Evolutionary conservation across 2,329 filamentous ascomycete genomes (phyloP), one percentile per base, ranked within the genome.

Genomic region (Parascedosporium putredinis): DNA sequence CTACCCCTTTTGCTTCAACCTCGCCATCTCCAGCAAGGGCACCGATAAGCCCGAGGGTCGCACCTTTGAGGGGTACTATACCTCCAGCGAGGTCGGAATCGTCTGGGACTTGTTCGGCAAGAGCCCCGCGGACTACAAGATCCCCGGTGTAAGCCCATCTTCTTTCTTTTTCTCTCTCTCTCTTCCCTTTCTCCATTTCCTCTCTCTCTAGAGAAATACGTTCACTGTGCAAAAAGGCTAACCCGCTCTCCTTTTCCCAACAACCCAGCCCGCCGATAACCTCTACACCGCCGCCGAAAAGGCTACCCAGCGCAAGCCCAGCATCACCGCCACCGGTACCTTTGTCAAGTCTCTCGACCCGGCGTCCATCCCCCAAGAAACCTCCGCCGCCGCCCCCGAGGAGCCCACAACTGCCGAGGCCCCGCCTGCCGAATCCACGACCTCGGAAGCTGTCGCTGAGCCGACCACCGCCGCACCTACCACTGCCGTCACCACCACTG

Each of bases 1-100:
- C 52, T 76, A 76, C 55, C 72, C 73, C 3, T 69, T 73, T 58
- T 76, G 73, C 57, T 62, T 73, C 52, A 74, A 74, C 52, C 58
- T 75, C 22, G 62, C 67, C 51, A 66, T 75, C 38, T 66, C 62
- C 34, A 70, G 70, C 3, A 61, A 60, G n/a, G 65, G 66, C 12
- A 45, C 24, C 20, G 43, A 45, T 16, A 23, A 45, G 6, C 45
- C 45, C 4, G 27, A 27, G 16, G 45, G 45, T 16, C 22, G 24
- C 12, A 7, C 45, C 16, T 27, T 31, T 9, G 22, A 33, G 18
- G 27, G 29, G 12, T 47, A 29, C 16, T 47, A 47, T 24, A 36
- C 7, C 6, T 8, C n/a, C n/a, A 24, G 12, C 16, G 27, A 34
- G 27, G 12, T 22, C 12, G 45, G 45, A 5, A 36, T 47, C 9